phyloP scores from a whole-genome alignment of 192 early-diverging fungal species.

The Podila epicladia region DNA sequence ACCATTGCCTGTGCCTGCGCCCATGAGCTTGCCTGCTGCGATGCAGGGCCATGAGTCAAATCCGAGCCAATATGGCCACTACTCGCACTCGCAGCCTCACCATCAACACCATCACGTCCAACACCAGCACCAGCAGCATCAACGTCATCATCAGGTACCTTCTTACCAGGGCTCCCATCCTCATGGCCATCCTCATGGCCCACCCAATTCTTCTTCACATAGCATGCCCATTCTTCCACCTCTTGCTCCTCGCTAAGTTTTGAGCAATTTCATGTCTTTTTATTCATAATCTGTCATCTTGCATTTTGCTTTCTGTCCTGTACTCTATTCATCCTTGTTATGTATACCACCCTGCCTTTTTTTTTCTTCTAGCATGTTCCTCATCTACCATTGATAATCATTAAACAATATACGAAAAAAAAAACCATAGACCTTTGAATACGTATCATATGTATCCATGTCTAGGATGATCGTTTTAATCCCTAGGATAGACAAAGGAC shows the following conservation, averaged over 20 bases:
- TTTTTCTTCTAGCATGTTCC: too few species aligned
- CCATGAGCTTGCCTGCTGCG: constrained; percentile 38
- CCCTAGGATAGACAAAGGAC: too few species aligned
- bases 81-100: not conserved
- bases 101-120: constrained; percentile 3
- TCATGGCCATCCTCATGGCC: constrained; percentile 7
- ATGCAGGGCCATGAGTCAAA: constrained; percentile 19
- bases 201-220: constrained; percentile 7
- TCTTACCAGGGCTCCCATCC: not conserved
- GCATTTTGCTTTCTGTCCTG: too few species aligned
- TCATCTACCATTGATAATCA: not conserved
- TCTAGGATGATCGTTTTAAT: not conserved
- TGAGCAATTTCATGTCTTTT: not conserved
- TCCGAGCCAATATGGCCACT: constrained; percentile 14
- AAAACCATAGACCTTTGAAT: too few species aligned
- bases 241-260: constrained; percentile 22
- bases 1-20: constrained; percentile 19
- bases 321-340: too few species aligned
- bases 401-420: not conserved
- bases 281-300: too few species aligned
- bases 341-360: too few species aligned
- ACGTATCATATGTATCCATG: too few species aligned
- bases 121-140: not conserved
- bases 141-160: not conserved
- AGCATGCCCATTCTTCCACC: constrained; percentile 23